Evolutionary conservation across 768 basidiomycete species (phyloP).

Genomic region (Leucocoprinus leucothites): DNA sequence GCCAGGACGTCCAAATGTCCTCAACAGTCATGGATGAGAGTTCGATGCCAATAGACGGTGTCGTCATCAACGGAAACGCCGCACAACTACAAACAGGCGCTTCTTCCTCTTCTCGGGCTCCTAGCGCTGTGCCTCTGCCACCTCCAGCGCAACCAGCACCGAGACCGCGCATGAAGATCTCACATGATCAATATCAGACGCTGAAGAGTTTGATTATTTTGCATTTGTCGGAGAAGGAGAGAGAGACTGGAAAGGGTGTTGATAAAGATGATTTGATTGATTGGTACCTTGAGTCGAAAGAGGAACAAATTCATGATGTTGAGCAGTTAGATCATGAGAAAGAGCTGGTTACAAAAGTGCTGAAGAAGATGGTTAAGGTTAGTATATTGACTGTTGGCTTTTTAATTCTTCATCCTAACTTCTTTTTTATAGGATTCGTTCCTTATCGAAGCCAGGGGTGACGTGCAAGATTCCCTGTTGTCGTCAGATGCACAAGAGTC

Average conservation of each 20-base stretch:
- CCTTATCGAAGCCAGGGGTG: slow-evolving; percentile 79
- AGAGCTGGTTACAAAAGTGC: slow-evolving; percentile 85
- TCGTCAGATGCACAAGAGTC: slow-evolving; percentile 56
- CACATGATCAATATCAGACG: slow-evolving; percentile 92
- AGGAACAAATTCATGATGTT: slow-evolving; percentile 76
- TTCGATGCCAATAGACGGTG: slow-evolving; percentile 33
- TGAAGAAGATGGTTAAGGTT: slow-evolving; percentile 90
- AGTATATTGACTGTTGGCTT: slow-evolving; percentile 15
- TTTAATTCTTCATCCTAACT: not conserved
- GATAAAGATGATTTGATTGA: slow-evolving; percentile 92
- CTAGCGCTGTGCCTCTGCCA: slow-evolving; percentile 30
- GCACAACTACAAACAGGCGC: slow-evolving; percentile 20
- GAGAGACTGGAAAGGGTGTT: slow-evolving; percentile 69
- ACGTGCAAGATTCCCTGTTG: slow-evolving; percentile 76
- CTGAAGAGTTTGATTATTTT: slow-evolving; percentile 87
- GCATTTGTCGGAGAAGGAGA: slow-evolving; percentile 76
- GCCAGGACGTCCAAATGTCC: slow-evolving; percentile 61
- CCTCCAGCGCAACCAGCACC: slow-evolving; percentile 39
- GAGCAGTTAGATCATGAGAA: slow-evolving; percentile 90
- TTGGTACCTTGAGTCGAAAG: slow-evolving; percentile 93
- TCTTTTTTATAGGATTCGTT: slow-evolving; percentile 65
- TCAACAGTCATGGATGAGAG: slow-evolving; percentile 56
- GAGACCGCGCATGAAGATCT: slow-evolving; percentile 78
- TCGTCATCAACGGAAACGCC: slow-evolving; percentile 26
- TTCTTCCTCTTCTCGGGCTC: slow-evolving; percentile 37